A percentile compares a stretch with the other conserved stretches of the same genome.
Conservation (phyloP, 2,329 filamentous ascomycete genomes). For the Microascus cirrosus region DNA sequence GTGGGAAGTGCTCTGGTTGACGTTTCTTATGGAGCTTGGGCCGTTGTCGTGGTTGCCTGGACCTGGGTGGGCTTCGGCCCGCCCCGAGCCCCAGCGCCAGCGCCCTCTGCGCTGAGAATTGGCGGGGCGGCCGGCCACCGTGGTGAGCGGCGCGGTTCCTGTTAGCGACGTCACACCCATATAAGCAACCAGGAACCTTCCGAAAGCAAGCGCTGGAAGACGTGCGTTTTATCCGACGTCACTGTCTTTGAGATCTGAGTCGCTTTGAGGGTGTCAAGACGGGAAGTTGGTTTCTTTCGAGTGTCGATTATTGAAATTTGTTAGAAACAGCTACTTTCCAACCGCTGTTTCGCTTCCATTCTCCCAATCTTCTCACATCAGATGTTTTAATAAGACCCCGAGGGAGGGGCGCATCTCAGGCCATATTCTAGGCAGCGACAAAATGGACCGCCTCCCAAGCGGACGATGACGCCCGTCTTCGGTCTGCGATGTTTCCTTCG, state of each 20-base stretch:
- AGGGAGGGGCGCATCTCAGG: background rate
- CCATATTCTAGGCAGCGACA: background rate
- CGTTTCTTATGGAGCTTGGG: background rate
- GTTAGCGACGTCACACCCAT: background rate
- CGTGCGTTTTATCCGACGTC: background rate
- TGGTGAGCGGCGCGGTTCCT: background rate
- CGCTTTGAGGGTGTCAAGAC: background rate
- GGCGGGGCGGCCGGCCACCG: background rate
- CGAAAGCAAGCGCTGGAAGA: background rate
- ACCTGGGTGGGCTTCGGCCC: background rate
- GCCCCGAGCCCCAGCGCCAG: background rate
- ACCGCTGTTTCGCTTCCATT: too few relatives aligned
- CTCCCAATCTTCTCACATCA: background rate
- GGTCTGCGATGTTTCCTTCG: background rate
- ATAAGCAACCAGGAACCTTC: background rate
- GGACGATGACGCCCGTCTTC: background rate
- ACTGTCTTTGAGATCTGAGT: background rate
- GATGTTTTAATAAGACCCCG: background rate
- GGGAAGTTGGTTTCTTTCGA: background rate
- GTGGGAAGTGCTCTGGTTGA: background rate
- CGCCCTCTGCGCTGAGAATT: background rate
- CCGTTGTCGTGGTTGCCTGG: background rate
- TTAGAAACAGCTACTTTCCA: background rate
- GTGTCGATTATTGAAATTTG: background rate
- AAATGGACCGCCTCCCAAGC: background rate